Base-by-base conservation (phyloP, 768 basidiomycete genomes). In the Suillus luteus region DNA sequence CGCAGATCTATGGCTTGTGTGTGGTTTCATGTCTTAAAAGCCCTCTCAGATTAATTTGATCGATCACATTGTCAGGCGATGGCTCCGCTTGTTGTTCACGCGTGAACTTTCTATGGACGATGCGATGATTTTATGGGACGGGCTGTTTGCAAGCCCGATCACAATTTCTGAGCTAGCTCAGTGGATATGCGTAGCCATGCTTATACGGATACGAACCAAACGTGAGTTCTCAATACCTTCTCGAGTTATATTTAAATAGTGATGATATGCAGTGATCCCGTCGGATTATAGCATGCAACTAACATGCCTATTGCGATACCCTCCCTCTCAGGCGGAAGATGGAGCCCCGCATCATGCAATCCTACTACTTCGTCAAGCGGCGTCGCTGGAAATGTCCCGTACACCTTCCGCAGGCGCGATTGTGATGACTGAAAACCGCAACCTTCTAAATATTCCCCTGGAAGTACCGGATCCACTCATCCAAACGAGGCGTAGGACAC, bases 1-100 rank as follows among this genome's bases (percentile, higher is more conserved):
- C 96, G 5, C 97, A 99, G 73, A 91, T 99, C 22, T 99, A 95
- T 78, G 95, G 93, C 62, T 95, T 99, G 91, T 95, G 76, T 75
- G 92, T 78, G 12, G 38, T 64, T 27, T 62, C 22, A 65, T 62
- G 6, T 58, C 12, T 41, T 31, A 27, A 31, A 6, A 5, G 11
- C 17, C 48, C 12, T 62, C 54, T 54, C 48, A 15, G 35, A 31
- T 44, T 72, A 52, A 72, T 55, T 15, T 70, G 48, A 46, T 61
- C 31, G 17, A 12, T 9, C 14, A 60, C 65, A 27, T 55, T 58
- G 27, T 51, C 66, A 96, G 94, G 64, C 95, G 97, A 37, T 99
- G 96, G 95, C 80, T 99, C 11, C 85, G 97, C 41, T 79, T 99
- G 19, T 80, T 99, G 7, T 99, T 98, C 76, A 96, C 95, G 5